A percentile compares a stretch with the other conserved stretches of the same genome.
Evolutionary conservation across 768 basidiomycete genomes (phyloP).

Genomic region (Floccularia luteovirens): DNA sequence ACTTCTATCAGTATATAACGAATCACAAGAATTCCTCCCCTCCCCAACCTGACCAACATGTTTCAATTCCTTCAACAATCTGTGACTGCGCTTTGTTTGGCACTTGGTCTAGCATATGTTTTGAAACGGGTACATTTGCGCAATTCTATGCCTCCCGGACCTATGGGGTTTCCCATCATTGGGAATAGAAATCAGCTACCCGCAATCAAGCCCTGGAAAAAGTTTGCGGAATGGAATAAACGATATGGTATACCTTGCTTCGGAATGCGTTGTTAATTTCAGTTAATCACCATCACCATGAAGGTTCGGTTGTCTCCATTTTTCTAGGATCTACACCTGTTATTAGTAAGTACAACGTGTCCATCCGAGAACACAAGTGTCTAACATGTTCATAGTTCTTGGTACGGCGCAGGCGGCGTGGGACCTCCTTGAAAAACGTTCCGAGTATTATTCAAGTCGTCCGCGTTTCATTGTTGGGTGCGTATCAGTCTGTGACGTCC

Average conservation of each 20-base stretch:
- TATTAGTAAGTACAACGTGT: conserved; percentile 19
- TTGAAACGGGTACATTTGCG: conserved; percentile 22
- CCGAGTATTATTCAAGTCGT: conserved; percentile 37
- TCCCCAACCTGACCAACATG: not conserved
- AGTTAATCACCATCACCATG: not conserved
- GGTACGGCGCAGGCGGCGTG: conserved; percentile 37
- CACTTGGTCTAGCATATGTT: conserved; percentile 12
- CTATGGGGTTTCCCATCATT: conserved; percentile 32
- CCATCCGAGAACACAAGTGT: not conserved
- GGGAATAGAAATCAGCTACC: conserved; percentile 41
- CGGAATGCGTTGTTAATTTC: not conserved
- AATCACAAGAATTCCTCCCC: no score
- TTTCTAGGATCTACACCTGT: conserved; percentile 34
- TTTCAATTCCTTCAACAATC: conserved; percentile 4
- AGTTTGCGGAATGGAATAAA: conserved; percentile 38
- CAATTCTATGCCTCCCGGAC: conserved; percentile 36
- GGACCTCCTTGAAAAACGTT: conserved; percentile 40
- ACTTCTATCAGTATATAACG: no score
- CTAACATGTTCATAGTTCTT: conserved; percentile 20
- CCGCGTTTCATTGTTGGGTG: conserved; percentile 38
- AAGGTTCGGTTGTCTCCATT: conserved; percentile 33
- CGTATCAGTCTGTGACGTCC: no score
- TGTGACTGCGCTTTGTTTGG: conserved; percentile 6
- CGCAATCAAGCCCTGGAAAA: conserved; percentile 35
- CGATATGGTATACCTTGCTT: conserved; percentile 28